Evolutionary conservation across 768 basidiomycete species (phyloP).

Genomic region (Leccinum fibrillosum): DNA sequence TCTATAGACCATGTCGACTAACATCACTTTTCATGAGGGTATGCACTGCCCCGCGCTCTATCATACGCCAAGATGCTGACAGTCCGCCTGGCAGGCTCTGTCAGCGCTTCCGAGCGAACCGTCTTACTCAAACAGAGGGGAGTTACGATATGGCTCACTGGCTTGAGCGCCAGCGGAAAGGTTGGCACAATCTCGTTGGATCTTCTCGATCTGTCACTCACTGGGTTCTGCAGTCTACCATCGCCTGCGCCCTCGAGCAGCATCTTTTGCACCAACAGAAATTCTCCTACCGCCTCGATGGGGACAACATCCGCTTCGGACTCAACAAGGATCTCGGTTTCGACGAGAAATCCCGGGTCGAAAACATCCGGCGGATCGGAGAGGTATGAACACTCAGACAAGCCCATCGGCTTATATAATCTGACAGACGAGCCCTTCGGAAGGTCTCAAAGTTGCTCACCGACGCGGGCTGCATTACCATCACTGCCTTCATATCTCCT

Average conservation of each 20-base stretch:
- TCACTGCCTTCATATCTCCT: constrained; percentile 99
- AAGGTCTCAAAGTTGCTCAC: constrained; percentile 95
- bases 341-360: constrained; percentile 85
- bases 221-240: constrained; percentile 67
- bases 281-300: constrained; percentile 90
- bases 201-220: background rate
- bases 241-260: constrained; percentile 95
- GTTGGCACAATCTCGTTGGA: constrained; percentile 36
- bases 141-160: constrained; percentile 94
- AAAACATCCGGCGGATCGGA: constrained; percentile 95
- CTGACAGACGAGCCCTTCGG: constrained; percentile 3
- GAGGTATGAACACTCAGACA: constrained; percentile 54
- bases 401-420: constrained; percentile 3
- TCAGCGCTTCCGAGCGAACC: constrained; percentile 63
- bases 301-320: constrained; percentile 94
- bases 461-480: constrained; percentile 77
- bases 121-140: constrained; percentile 75
- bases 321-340: constrained; percentile 97
- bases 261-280: constrained; percentile 84
- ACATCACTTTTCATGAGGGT: constrained; percentile 74
- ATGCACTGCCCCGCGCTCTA: constrained; percentile 1
- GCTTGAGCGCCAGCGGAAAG: constrained; percentile 93
- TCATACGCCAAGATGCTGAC: constrained; percentile 1
- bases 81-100: constrained; percentile 54
- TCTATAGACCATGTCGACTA: constrained; percentile 33